Evolutionary conservation across 2,329 filamentous ascomycete genomes (phyloP).

Genomic region (Fonsecaea multimorphosa): DNA sequence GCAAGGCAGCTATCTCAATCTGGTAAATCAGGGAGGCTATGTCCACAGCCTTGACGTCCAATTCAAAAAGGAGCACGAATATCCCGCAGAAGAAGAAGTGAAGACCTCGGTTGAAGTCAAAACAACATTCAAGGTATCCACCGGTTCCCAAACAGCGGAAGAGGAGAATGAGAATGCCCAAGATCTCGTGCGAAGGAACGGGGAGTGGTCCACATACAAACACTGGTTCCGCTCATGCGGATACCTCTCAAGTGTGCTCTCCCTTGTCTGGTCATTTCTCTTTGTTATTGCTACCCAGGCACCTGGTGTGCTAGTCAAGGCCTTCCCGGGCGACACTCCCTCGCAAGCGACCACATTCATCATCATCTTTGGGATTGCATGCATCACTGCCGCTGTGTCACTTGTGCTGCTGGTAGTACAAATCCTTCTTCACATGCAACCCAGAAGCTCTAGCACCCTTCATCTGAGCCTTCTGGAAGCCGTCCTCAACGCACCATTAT

Average conservation of each 20-base stretch:
- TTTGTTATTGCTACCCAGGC: conserved; percentile 23
- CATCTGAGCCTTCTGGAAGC: conserved; percentile 57
- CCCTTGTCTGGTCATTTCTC: conserved; percentile 21
- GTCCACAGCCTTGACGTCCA: conserved; percentile 47
- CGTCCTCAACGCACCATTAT: conserved; percentile 54
- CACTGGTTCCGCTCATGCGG: conserved; percentile 43
- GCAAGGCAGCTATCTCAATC: conserved; percentile 49
- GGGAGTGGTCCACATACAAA: conserved; percentile 46
- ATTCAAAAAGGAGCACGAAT: conserved; percentile 32
- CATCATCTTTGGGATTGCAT: conserved; percentile 23
- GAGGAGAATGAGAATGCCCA: conserved; percentile 46
- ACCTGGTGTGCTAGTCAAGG: conserved; percentile 38
- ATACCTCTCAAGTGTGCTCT: conserved; percentile 35
- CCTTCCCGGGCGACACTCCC: conserved; percentile 36
- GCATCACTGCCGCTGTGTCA: conserved; percentile 10
- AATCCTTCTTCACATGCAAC: conserved; percentile 61
- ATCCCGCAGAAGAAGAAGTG: conserved; percentile 22
- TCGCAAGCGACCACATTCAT: conserved; percentile 25
- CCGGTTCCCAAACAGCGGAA: conserved; percentile 51
- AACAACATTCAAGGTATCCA: neutral
- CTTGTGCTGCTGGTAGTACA: conserved; percentile 44
- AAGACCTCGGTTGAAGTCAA: neutral
- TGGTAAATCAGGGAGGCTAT: conserved; percentile 49
- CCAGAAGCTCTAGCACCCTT: conserved; percentile 58
- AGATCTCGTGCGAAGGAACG: conserved; percentile 40